Percentiles rank a stretch among this genome's conserved stretches.
phyloP scores from a whole-genome alignment of 192 early-diverging fungal genomes.

The Globomyces pollinis-pini region DNA sequence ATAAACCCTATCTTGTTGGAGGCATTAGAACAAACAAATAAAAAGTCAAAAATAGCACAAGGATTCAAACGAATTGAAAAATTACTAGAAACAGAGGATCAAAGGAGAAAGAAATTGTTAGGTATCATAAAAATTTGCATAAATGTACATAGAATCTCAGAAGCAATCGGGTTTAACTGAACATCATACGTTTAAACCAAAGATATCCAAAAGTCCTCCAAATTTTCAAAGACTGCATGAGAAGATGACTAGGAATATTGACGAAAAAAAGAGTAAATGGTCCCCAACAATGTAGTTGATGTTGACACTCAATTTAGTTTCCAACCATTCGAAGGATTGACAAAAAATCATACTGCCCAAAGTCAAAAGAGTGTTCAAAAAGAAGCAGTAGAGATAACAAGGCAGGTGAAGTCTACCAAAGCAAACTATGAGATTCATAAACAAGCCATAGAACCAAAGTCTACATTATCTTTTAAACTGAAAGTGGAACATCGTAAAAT shows the following conservation, averaged over 20 bases:
- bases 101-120: neutral
- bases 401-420: neutral
- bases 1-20: neutral
- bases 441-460: neutral
- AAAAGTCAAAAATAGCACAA: neutral
- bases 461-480: neutral
- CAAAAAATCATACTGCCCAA: neutral
- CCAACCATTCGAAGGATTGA: conserved; percentile 3
- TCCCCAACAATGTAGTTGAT: neutral
- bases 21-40: no score
- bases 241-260: neutral
- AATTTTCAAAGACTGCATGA: conserved; percentile 1
- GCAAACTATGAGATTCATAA: neutral
- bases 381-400: neutral
- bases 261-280: neutral
- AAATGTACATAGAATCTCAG: neutral
- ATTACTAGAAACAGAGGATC: neutral
- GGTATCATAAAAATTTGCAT: neutral
- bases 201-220: neutral
- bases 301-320: neutral
- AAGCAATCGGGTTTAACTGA: neutral
- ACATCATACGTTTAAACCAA: conserved; percentile 5
- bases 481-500: neutral
- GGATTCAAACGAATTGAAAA: neutral
- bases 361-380: neutral